phyloP scores from a whole-genome alignment of 257 asterid genomes.

The Solanum peruvianum region DNA sequence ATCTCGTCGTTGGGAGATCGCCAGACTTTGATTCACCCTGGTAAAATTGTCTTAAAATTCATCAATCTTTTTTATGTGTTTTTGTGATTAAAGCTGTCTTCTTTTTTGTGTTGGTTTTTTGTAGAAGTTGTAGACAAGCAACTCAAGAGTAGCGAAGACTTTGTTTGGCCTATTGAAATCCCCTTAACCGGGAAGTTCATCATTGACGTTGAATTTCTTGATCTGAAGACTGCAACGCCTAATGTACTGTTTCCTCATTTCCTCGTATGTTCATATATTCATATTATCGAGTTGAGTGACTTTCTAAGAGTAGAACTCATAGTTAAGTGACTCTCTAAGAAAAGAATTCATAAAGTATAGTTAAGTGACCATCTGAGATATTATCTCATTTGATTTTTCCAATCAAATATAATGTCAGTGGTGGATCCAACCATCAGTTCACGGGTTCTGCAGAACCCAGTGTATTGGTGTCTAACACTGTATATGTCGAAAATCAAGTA shows the following conservation, averaged over 20 bases:
- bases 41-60: slow-evolving; percentile 6
- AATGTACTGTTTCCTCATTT: slow-evolving; percentile 28
- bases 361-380: too few relatives aligned
- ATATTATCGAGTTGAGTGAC: not conserved
- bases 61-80: not conserved
- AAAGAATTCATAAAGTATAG: too few relatives aligned
- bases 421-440: not conserved
- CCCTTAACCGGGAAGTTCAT: slow-evolving; percentile 83
- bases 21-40: slow-evolving; percentile 75
- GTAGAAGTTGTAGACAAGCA: slow-evolving; percentile 73
- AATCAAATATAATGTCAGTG: not conserved
- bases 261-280: not conserved
- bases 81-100: not conserved
- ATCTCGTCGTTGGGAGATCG: slow-evolving; percentile 77
- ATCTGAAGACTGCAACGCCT: slow-evolving; percentile 56
- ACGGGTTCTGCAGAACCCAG: not conserved
- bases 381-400: not conserved
- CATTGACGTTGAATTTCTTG: slow-evolving; percentile 88
- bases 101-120: not conserved
- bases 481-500: not conserved
- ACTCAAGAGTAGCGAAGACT: slow-evolving; percentile 76
- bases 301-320: too few relatives aligned
- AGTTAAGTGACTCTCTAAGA: too few relatives aligned
- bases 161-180: slow-evolving; percentile 64
- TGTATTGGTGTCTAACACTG: not conserved